phyloP scores from a whole-genome alignment of 208 protist genomes.

The Entamoeba invadens region DNA sequence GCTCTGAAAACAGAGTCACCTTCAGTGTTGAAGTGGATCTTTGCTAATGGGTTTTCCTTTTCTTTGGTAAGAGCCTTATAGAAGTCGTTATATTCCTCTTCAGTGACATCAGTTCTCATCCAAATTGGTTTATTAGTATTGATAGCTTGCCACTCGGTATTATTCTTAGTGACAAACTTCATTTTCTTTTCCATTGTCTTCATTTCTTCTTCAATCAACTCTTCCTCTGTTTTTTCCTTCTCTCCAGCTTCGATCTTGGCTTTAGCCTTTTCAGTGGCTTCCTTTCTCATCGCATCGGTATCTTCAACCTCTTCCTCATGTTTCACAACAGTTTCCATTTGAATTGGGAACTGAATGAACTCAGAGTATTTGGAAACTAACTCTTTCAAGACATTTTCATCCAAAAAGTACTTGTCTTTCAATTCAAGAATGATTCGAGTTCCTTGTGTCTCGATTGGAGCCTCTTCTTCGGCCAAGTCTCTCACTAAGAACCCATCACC shows the following conservation, averaged over 20 bases:
- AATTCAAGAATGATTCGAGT: not conserved
- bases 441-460: not conserved
- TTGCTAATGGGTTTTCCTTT: conserved; percentile 70
- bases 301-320: conserved; percentile 48
- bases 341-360: conserved; percentile 94
- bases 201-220: not conserved
- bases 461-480: not conserved
- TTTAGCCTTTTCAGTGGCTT: not conserved
- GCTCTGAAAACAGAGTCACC: conserved; percentile 83
- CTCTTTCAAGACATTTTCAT: conserved; percentile 57
- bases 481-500: not conserved
- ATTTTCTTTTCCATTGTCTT: not conserved
- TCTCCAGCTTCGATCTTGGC: not conserved
- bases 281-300: not conserved
- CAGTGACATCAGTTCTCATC: conserved; percentile 77
- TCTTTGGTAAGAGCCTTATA: conserved; percentile 87
- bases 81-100: conserved; percentile 93
- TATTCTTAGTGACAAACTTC: conserved; percentile 42
- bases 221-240: not conserved
- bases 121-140: conserved; percentile 95
- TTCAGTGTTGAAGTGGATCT: conserved; percentile 89
- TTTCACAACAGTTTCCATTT: conserved; percentile 36
- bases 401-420: not conserved
- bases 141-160: conserved; percentile 69
- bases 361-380: conserved; percentile 88